Base-by-base conservation (phyloP, 2,329 filamentous ascomycete genomes). In the Leptographium lundbergii region DNA sequence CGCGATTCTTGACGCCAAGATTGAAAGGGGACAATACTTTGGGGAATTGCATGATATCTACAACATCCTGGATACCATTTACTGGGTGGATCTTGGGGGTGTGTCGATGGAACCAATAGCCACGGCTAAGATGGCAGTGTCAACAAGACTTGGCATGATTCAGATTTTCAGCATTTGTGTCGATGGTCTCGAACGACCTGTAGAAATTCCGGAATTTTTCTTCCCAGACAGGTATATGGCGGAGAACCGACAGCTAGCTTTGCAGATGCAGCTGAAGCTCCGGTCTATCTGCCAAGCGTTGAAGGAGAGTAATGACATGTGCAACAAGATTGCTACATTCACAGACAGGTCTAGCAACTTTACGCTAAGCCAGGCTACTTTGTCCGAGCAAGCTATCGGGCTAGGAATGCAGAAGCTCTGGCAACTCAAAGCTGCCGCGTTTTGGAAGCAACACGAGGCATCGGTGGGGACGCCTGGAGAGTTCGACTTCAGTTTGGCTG, bases 1-100 rank as follows among this genome's bases (percentile, higher is more conserved):
- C 27, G 65, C 57, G 1, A 59, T 67, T 10, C 58, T 67, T n/a
- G 64, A 66, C 10, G 60, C 63, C 6, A 61, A 57, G 22, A 47
- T 95, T n/a, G 81, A 86, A 6, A 86, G 92, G 73, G 94, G 94
- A 73, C 85, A 88, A 61, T 89, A 90, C 4, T 94, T 95, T 71
- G 81, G 92, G 64, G 83, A 95, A 2, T 4, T 58, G 25, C 74
- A 75, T 6, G 71, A 69, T 47, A 65, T 72, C 45, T 72, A 72
- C 63, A 69, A 70, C 58, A 69, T 70, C 25, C 67, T 72, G 57
- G 71, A 72, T 34, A 65, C 67, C 42, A 64, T 72, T 19, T 68
- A 71, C 42, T 70, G 69, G 65, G 57, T 60, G 3, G 60, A 66
- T 10, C 48, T 63, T 14, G 57, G 32, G 1, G 19, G 39, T 1